Evolutionary conservation across 805 yeast species (phyloP).

Genomic region (Metschnikowia similis): DNA sequence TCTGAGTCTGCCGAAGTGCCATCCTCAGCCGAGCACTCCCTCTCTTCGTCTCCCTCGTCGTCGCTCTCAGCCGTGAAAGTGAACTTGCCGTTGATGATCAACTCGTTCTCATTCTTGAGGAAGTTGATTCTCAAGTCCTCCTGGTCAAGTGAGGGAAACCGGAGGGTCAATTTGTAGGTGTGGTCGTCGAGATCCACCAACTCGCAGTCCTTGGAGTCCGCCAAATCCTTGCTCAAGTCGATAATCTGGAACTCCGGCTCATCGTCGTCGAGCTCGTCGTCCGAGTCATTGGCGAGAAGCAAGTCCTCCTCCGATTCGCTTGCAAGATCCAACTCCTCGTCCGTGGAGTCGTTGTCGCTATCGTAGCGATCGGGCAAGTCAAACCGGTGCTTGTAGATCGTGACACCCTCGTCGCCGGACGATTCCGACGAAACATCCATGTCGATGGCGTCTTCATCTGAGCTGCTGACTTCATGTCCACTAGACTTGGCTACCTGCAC

Average conservation of each 20-base stretch:
- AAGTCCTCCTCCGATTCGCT: not conserved
- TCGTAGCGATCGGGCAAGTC: conserved; percentile 34
- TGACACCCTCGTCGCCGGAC: conserved; percentile 37
- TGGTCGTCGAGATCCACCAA: conserved; percentile 35
- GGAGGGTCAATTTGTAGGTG: conserved; percentile 36
- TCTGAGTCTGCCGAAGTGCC: not conserved
- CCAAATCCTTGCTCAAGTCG: conserved; percentile 40
- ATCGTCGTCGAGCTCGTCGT: not conserved
- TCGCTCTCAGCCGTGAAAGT: conserved; percentile 26
- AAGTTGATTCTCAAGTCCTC: conserved; percentile 39
- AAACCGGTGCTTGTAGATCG: conserved; percentile 39
- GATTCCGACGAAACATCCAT: conserved; percentile 21
- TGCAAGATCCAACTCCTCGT: conserved; percentile 25
- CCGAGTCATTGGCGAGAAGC: conserved; percentile 15
- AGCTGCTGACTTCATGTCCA: conserved; percentile 16
- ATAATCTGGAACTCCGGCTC: conserved; percentile 21
- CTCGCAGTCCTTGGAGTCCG: conserved; percentile 42
- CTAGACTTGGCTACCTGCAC: conserved; percentile 12
- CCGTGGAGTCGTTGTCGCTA: conserved; percentile 34
- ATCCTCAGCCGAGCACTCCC: not conserved
- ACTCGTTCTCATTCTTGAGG: conserved; percentile 38
- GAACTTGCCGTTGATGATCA: conserved; percentile 37
- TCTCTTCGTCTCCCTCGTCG: conserved; percentile 21
- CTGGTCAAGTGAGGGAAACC: conserved; percentile 39
- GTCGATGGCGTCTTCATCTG: conserved; percentile 10